Base-by-base conservation (phyloP, 2,329 filamentous ascomycete genomes). In the Penicillium sp. region DNA sequence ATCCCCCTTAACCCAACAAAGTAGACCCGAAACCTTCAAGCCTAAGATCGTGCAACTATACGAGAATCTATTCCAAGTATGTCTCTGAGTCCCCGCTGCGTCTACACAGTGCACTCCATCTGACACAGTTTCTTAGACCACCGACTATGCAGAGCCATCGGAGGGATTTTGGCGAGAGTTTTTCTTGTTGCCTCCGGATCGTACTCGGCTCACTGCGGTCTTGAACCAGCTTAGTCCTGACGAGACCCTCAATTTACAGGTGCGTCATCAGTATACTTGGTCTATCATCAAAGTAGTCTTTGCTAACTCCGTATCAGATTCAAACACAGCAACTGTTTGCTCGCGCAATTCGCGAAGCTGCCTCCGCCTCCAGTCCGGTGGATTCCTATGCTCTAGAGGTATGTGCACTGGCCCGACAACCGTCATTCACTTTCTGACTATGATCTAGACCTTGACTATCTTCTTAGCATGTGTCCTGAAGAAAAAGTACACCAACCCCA, bases 151-250 rank as follows among this genome's bases (percentile, higher is more conserved):
- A 45, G 84, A 89, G 26, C 85, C 85, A 54, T 80, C 87, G 0
- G 88, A 95, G 53, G 91, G 89, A 37, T 98, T 96, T 72, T 98
- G 93, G 93, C 79, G 82, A 57, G 93, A 96, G 70, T 89, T 98
- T 72, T 98, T 98, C 69, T 78, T 98, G 33, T 77, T 96, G 51
- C 83, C 83, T 55, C 90, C 91, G 21, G 88, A 96, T 65, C 78
- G 81, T 48, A 68, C 75, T 4, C 79, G 82, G 42, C 73, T 98
- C 56, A 79, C 81, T 65, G 74, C 72, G 43, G 78, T 89, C 42
- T 74, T 98, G 53, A 80, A 83, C 55, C 74, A 78, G 15, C 74
- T 93, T 34, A 78, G 79, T 44, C 80, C 88, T 5, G 83, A 87
- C 57, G 83, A 90, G 59, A 76, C 94, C 54, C 75, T 96, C 37